Evolutionary conservation across 2,329 filamentous ascomycete species (phyloP), one percentile per base, ranked within the genome.

Genomic region (Pseudophaeomoniella oleicola): DNA sequence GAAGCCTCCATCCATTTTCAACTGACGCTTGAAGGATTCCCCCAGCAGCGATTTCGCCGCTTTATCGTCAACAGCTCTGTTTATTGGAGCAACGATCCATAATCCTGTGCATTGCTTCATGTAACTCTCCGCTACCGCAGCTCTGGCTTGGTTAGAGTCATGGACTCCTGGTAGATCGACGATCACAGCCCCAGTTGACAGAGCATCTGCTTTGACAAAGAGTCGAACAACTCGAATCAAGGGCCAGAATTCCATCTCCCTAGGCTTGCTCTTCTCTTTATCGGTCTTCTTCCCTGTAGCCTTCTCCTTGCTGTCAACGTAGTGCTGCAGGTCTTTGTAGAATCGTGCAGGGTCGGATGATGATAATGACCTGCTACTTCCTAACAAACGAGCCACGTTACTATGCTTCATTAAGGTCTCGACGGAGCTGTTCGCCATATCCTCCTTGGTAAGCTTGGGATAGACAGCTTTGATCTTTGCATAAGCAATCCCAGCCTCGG

Each of bases 41-140:
- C 71, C 71, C 5, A 78, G 55, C 2, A 78, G 54, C 0, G 59
- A 63, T 39, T 71, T 69, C 0, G 72, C 71, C 2, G 67, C 63
- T 46, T 74, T 72, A 43, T 75, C 69, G 41, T 76, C 69, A 1
- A 78, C 70, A 1, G 70, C 70, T 10, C 74, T 58, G 27, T 60
- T 70, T 39, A 79, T 78, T 0, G 71, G 71, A 2, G 72, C 70
- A n/a, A 76, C 67, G 35, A 78, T 69, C 71, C 71, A 78, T 0
- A 78, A 49, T 2, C 67, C 63, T 2, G 66, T 68, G 42, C 73
- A 78, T 41, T 69, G 60, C 46, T 77, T 69, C 54, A 77, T 66
- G 44, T 79, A 79, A 1, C 60, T 59, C 31, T 64, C 60, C 2
- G 74, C 71, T 16, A 78, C 66, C 2, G 69, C 66, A 29, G 67